Base-by-base conservation (phyloP, 1,284 basidiomycete genomes). In the Pseudozyma sp. region DNA sequence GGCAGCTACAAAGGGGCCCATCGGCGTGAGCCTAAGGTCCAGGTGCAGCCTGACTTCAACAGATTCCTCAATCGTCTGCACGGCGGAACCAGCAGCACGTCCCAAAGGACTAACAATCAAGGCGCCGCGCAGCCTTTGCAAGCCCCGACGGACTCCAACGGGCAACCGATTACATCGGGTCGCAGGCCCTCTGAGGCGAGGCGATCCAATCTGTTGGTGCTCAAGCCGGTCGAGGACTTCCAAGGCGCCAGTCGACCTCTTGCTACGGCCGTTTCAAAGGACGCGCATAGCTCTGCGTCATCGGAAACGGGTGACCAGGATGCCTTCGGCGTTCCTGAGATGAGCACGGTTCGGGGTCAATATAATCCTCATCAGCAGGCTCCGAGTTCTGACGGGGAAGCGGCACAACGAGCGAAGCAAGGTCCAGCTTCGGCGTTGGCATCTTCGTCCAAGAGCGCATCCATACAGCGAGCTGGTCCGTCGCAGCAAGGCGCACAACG, bases 1-100 rank as follows among this genome's bases (percentile, higher is more conserved):
- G 71, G 71, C 7, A 66, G 67, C 52, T 75, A 58, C 67, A 75
- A 70, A 37, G 71, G 71, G 11, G 59, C 62, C 4, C 71, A 75
- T 31, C 54, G 51, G 14, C 64, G 61, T 8, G 58, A 54, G 14
- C 61, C 63, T 7, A 70, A 66, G 33, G 62, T 68, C 0, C 57
- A 64, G 24, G 19, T 64, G 40, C 55, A 58, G 52, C 17, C 44
- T 0, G 46, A 53, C 35, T 66, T 71, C 24, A 47, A 51, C 40
- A 45, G n/a, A 24, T 71, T 71, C 40, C 58, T 71, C 10, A 46
- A 53, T 7, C 24, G 33, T 8, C 42, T 71, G 10, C 63, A 66
- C 35, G 30, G 54, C 29, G 35, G 7, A 0, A 24, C 40, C 31
- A 34, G 54, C n/a, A 17, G 16, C 16, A 16, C 35, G 8, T 7